Base-by-base conservation (phyloP, 2,329 filamentous ascomycete genomes). In the Metarhizium guizhouense region DNA sequence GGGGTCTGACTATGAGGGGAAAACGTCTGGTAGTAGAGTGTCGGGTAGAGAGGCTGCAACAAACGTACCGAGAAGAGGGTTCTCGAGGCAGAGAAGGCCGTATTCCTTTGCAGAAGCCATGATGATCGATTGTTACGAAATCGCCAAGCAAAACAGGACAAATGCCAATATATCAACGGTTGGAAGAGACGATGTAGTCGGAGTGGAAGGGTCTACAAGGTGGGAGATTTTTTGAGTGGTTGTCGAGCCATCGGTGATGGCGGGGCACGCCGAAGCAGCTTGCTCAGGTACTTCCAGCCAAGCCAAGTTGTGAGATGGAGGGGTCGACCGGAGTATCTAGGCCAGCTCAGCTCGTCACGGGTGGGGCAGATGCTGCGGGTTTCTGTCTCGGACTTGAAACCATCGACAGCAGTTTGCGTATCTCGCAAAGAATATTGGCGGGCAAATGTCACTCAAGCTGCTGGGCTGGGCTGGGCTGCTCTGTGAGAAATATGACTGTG, bases 71-170 rank as follows among this genome's bases (percentile, higher is more conserved):
- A 99, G 88, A 66, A 99, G 86, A 73, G 94, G 94, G 76, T 99
- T 99, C 86, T 96, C 94, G 67, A 99, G 77, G 75, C 88, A 94
- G 69, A 97, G 82, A 67, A 99, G 87, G 74, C 89, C 81, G 78
- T 87, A 97, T 74, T 91, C 86, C 76, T 91, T 87, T 65, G 74
- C 70, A 64, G 85, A 72, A 69, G 88, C 80, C 90, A 95, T 95
- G 67, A 60, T 66, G 20, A 16, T 48, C 6, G 14, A 30, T 6
- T 13, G 6, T 11, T 16, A 18, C 25, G 6, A 16, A 48, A 48
- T 29, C n/a, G n/a, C n/a, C n/a, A n/a, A n/a, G 45, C 45, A 48
- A 29, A 47, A 47, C 3, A 25, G 6, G 14, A 47, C 16, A n/a
- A 29, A 11, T 7, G 10, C 20, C 4, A 18, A 48, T 13, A 11